Evolutionary conservation across 2,329 filamentous ascomycete species (phyloP), one percentile per base, ranked within the genome.

Genomic region (Fusarium paranaense): DNA sequence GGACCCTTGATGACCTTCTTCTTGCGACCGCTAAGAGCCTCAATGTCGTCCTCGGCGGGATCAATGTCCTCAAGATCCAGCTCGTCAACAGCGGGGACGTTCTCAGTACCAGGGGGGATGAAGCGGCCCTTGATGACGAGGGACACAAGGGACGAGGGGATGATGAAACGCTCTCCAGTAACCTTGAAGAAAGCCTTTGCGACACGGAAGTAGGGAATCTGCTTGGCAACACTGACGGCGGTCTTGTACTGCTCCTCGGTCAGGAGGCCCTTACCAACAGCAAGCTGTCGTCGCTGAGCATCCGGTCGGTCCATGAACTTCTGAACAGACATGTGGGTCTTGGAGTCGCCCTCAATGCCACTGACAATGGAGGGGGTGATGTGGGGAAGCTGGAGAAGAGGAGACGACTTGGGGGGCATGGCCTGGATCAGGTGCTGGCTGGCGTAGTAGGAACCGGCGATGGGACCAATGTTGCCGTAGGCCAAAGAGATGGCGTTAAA

Each of bases 131-230:
- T 99, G 81, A 99, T 91, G 61, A 99, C 95, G 33, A 99, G 92
- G 71, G 95, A 96, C 25, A 98, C 96, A 40, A 99, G 89, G 66
- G 95, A 97, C 67, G 93, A 94, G 8, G 97, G 95, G 35, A 96
- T 97, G 80, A 99, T 94, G 82, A 93, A 93, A 75, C 93, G 94
- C 85, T 99, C 97, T 80, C 97, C 97, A 62, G 95, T 92, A 54
- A 99, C 97, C 87, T 99, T 99, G 91, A 99, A 99, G 85, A 98
- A 99, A 9, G 95, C 94, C 85, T 95, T 97, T 80, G 95, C 94
- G 13, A 99, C 91, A 67, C 93, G 90, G 64, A 99, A 88, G 73
- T 91, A 90, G 2, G 97, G 97, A 32, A 99, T 88, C 83, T 98
- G 94, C 77, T 91, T 91, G 32, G 95, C 95, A 33, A 98, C 93